A percentile compares a stretch with the other conserved stretches of the same genome.
Evolutionary conservation across 441 rosid species (phyloP).

Genomic region (Hura crepitans): DNA sequence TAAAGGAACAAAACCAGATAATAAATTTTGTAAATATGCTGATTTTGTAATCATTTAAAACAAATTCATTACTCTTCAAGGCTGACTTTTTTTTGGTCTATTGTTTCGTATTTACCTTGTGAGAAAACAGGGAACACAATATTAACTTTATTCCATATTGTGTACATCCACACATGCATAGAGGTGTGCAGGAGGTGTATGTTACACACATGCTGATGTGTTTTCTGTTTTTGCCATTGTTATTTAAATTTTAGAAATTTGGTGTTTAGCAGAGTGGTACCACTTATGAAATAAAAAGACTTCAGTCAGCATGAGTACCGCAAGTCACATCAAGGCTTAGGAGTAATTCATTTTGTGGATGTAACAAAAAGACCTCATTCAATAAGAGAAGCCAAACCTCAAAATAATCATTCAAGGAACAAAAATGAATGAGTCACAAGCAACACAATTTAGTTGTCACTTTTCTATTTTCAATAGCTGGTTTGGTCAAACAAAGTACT

Average conservation of each 20-base stretch:
- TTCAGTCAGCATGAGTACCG: neutral
- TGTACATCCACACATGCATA: neutral
- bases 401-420: neutral
- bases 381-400: neutral
- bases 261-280: neutral
- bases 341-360: neutral
- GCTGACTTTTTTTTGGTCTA: neutral
- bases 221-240: neutral
- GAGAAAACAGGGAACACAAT: neutral
- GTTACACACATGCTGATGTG: neutral
- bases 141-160: neutral
- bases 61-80: neutral
- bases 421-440: neutral
- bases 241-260: neutral
- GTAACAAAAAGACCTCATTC: neutral
- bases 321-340: constrained; percentile 2
- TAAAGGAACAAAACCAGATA: constrained; percentile 18
- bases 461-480: neutral
- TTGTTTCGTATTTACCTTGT: neutral
- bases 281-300: neutral
- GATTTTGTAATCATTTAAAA: neutral
- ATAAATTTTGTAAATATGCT: constrained; percentile 11
- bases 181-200: neutral
- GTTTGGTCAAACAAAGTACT: neutral
- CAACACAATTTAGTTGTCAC: neutral